Evolutionary conservation across 2,329 filamentous ascomycete species (phyloP).

Genomic region (Ophiocordyceps camponoti-floridani): DNA sequence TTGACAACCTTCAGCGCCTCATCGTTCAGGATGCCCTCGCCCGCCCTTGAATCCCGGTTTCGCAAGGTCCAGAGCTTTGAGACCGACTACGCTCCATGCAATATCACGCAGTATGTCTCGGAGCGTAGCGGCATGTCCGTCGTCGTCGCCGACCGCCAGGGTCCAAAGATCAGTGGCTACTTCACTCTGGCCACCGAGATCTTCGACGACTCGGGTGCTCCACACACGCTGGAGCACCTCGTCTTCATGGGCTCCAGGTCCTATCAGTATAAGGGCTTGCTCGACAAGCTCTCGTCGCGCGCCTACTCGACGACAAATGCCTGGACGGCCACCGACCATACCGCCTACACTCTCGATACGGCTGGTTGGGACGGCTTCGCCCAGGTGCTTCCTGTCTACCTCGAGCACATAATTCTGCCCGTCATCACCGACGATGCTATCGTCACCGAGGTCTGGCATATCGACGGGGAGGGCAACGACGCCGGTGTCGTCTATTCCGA

Average conservation of each 20-base stretch:
- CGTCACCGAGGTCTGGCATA: constrained; percentile 89
- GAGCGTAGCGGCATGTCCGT: constrained; percentile 88
- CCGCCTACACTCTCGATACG: constrained; percentile 85
- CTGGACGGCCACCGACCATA: constrained; percentile 93
- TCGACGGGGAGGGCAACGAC: constrained; percentile 86
- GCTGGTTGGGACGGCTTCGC: constrained; percentile 96
- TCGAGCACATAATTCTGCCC: constrained; percentile 84
- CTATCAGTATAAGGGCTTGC: constrained; percentile 85
- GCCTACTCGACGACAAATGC: constrained; percentile 92
- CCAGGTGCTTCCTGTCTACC: constrained; percentile 82
- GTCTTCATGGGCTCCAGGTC: constrained; percentile 83
- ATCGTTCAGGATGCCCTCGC: constrained; percentile 30
- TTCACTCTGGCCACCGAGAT: constrained; percentile 96
- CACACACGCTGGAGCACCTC: constrained; percentile 69
- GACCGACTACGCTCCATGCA: constrained; percentile 75
- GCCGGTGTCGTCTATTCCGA: constrained; percentile 96
- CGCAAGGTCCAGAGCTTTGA: constrained; percentile 72
- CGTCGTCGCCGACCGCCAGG: constrained; percentile 77
- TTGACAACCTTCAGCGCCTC: constrained; percentile 5
- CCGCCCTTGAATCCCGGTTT: constrained; percentile 42
- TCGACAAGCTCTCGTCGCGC: constrained; percentile 84
- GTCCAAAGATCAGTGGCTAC: constrained; percentile 89
- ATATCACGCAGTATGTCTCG: constrained; percentile 91
- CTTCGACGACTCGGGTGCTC: constrained; percentile 88
- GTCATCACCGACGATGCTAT: constrained; percentile 86